Conservation (phyloP, 2,329 filamentous ascomycete species). For the Aspergillus pseudoterreus region DNA sequence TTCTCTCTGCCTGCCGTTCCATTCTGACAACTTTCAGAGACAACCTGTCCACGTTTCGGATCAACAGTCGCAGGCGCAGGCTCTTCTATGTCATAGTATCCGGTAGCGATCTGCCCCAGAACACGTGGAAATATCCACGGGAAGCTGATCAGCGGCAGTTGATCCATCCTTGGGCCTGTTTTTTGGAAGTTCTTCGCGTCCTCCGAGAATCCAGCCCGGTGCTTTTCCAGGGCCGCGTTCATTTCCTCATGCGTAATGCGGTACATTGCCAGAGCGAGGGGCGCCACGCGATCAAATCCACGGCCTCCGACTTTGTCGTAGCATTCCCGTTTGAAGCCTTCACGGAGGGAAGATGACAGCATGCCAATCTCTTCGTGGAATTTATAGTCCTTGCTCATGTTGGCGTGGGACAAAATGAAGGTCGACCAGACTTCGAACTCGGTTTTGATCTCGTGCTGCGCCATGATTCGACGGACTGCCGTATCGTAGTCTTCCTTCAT, state of each 20-base stretch:
- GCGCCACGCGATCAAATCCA: slow-evolving; percentile 58
- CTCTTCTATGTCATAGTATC: slow-evolving; percentile 26
- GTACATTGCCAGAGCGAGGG: slow-evolving; percentile 85
- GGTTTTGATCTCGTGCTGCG: slow-evolving; percentile 74
- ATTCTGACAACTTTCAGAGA: background rate
- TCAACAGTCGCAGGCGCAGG: background rate
- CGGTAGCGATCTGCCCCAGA: slow-evolving; percentile 64
- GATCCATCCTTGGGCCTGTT: slow-evolving; percentile 17
- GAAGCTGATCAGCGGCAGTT: slow-evolving; percentile 83
- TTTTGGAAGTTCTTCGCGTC: slow-evolving; percentile 11
- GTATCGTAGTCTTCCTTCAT: slow-evolving; percentile 78
- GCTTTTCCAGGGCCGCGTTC: slow-evolving; percentile 54
- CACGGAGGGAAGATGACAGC: slow-evolving; percentile 63
- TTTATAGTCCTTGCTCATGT: slow-evolving; percentile 74
- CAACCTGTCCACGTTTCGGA: background rate
- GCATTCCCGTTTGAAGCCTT: slow-evolving; percentile 65
- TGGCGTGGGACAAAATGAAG: slow-evolving; percentile 73
- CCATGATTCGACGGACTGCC: slow-evolving; percentile 73
- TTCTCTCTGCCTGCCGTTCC: no score
- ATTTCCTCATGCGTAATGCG: slow-evolving; percentile 71
- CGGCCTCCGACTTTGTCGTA: slow-evolving; percentile 60
- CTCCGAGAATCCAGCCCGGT: slow-evolving; percentile 19
- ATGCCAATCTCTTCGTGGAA: slow-evolving; percentile 76
- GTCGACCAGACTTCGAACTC: slow-evolving; percentile 92
- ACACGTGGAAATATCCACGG: slow-evolving; percentile 83